Conservation (phyloP, 2,329 filamentous ascomycete species). For the Leptodontidium sp. region DNA sequence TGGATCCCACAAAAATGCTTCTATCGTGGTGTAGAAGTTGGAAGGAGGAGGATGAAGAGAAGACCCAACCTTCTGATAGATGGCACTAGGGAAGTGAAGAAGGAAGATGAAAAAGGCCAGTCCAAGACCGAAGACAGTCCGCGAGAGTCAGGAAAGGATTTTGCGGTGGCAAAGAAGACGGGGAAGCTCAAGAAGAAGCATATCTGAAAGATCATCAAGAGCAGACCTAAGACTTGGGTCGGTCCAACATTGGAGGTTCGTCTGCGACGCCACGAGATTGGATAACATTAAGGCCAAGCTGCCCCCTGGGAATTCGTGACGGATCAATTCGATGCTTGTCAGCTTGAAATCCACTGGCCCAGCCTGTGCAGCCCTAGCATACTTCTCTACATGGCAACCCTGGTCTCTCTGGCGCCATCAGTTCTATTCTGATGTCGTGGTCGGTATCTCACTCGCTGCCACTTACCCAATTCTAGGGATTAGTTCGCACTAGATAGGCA, state of each 20-base stretch:
- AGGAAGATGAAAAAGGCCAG: slow-evolving; percentile 19
- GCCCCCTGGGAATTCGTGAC: slow-evolving; percentile 37
- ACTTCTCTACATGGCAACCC: slow-evolving; percentile 37
- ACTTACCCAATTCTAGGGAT: slow-evolving; percentile 13
- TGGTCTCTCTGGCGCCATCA: slow-evolving; percentile 39
- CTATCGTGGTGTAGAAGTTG: slow-evolving; percentile 15
- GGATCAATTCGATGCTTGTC: slow-evolving; percentile 44
- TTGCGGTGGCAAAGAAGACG: slow-evolving; percentile 33
- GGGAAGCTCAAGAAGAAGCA: slow-evolving; percentile 38
- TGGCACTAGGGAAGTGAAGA: slow-evolving; percentile 24
- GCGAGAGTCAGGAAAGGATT: slow-evolving; percentile 23
- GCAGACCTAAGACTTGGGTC: slow-evolving; percentile 36
- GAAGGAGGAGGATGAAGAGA: slow-evolving; percentile 27
- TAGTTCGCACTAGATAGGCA: slow-evolving; percentile 14
- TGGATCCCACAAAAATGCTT: slow-evolving; percentile 24
- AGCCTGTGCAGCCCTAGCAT: slow-evolving; percentile 42
- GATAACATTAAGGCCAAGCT: slow-evolving; percentile 36
- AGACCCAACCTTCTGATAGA: slow-evolving; percentile 14
- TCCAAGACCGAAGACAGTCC: slow-evolving; percentile 21
- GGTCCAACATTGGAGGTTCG: slow-evolving; percentile 39
- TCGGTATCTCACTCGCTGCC: slow-evolving; percentile 30
- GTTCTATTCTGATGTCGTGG: slow-evolving; percentile 40
- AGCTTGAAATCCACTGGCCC: slow-evolving; percentile 34
- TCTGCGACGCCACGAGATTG: slow-evolving; percentile 45
- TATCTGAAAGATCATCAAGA: slow-evolving; percentile 39